Percentiles rank a stretch among this genome's conserved stretches.
Evolutionary conservation across 2,329 filamentous ascomycete species (phyloP).

Genomic region (Verticillium nubilum): DNA sequence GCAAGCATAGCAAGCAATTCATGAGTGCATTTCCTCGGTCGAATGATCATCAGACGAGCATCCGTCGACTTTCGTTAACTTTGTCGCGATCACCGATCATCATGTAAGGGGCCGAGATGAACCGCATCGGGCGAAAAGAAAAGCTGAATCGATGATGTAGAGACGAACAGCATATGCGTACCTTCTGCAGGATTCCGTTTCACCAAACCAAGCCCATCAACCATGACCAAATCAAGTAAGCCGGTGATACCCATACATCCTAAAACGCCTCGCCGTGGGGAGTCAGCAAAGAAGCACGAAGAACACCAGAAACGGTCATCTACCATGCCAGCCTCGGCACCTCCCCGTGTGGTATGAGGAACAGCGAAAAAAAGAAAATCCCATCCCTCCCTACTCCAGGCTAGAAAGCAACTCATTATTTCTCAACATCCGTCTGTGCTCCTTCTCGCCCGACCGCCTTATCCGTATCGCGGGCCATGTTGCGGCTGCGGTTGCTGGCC

Average conservation of each 20-base stretch:
- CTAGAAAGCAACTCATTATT: not conserved
- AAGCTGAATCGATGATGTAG: not conserved
- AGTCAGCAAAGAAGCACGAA: not conserved
- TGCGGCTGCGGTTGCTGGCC: conserved; percentile 13
- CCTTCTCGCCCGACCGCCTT: not conserved
- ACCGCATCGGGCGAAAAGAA: not conserved
- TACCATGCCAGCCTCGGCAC: not conserved
- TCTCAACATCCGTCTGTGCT: not conserved
- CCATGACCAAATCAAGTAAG: not conserved
- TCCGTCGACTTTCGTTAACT: not conserved
- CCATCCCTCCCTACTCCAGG: not conserved
- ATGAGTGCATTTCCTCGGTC: not conserved
- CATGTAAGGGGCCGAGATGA: not conserved
- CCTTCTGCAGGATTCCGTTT: not conserved
- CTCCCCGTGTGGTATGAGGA: not conserved
- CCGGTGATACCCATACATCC: not conserved
- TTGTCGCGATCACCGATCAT: not conserved
- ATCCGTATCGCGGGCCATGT: not conserved
- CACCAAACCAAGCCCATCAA: not conserved
- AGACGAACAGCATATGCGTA: not conserved
- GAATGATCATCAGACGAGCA: too few relatives aligned
- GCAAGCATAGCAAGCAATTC: not conserved
- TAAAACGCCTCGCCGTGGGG: not conserved
- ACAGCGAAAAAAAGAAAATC: not conserved
- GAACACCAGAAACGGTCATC: not conserved